Evolutionary conservation across 495 filamentous ascomycete genomes (phyloP).

Genomic region (Bacidia gigantensis): DNA sequence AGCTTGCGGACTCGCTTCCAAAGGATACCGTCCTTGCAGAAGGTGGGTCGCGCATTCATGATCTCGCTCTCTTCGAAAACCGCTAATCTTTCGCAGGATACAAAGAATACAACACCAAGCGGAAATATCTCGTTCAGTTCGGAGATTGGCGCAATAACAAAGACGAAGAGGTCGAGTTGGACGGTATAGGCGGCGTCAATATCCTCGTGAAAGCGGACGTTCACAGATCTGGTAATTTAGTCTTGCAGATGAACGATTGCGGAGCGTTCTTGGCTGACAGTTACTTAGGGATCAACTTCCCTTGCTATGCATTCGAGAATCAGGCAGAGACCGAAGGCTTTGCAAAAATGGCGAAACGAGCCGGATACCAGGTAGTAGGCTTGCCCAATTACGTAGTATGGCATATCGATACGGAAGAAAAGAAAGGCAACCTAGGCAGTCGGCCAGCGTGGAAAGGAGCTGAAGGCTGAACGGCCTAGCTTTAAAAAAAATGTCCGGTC

Average conservation of each 20-base stretch:
- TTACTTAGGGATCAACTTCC: conserved; percentile 80
- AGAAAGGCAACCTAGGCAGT: conserved; percentile 58
- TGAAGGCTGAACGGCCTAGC: neutral
- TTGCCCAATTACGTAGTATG: conserved; percentile 97
- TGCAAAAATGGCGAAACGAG: conserved; percentile 95
- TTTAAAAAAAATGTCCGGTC: too few relatives aligned
- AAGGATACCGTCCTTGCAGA: conserved; percentile 77
- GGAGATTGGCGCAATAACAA: conserved; percentile 87
- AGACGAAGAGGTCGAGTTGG: conserved; percentile 77
- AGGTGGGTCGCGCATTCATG: conserved; percentile 33
- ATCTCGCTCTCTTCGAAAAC: neutral
- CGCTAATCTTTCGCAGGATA: conserved; percentile 46
- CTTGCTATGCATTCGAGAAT: conserved; percentile 93
- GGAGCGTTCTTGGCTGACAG: conserved; percentile 1
- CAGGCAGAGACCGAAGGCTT: conserved; percentile 98
- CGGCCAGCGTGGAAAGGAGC: conserved; percentile 12
- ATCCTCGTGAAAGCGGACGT: conserved; percentile 97
- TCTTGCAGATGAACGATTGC: too few relatives aligned
- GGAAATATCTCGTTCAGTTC: conserved; percentile 72
- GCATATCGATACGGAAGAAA: conserved; percentile 98
- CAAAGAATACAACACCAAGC: conserved; percentile 79
- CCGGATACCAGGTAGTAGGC: conserved; percentile 82
- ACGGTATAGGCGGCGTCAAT: conserved; percentile 94
- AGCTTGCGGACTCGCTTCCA: conserved; percentile 53
- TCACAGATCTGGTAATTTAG: conserved; percentile 79